Percentiles rank a stretch among this genome's conserved stretches.
phyloP scores from a whole-genome alignment of 495 filamentous ascomycete species.

The Penicillium diatomitis region DNA sequence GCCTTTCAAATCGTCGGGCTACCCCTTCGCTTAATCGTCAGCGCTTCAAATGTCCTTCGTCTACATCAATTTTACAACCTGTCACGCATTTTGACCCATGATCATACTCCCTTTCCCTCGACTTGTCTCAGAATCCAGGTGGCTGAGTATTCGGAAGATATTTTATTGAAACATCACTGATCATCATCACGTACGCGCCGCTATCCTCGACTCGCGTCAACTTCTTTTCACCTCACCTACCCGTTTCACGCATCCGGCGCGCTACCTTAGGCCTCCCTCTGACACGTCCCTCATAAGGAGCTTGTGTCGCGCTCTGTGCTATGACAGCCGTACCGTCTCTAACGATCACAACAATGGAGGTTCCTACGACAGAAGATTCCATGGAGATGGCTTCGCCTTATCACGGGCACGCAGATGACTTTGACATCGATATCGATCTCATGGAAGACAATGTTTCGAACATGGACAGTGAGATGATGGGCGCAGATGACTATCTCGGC shows the following conservation, averaged over 20 bases:
- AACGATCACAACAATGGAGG: conserved; percentile 30
- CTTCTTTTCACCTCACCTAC: not conserved
- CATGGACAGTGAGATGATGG: conserved; percentile 54
- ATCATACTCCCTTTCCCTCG: not conserved
- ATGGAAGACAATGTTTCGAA: conserved; percentile 42
- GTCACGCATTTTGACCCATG: conserved; percentile 5
- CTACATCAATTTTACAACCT: conserved; percentile 4
- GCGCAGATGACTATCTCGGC: conserved; percentile 39
- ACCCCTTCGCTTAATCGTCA: conserved; percentile 34
- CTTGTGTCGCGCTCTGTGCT: conserved; percentile 16
- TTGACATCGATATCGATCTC: conserved; percentile 68
- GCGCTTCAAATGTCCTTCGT: conserved; percentile 8
- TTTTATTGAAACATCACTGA: too few species aligned
- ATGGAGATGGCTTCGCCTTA: conserved; percentile 50
- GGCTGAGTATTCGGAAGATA: too few species aligned
- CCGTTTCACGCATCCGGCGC: not conserved
- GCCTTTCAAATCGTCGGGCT: not conserved
- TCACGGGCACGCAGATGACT: conserved; percentile 49
- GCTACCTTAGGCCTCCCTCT: conserved; percentile 14
- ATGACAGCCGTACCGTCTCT: conserved; percentile 33
- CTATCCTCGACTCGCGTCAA: not conserved
- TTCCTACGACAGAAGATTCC: conserved; percentile 31
- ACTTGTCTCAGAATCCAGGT: too few species aligned
- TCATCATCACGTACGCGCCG: not conserved
- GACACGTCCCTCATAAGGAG: conserved; percentile 11